Base-by-base conservation (phyloP, 2,329 filamentous ascomycete genomes). In the Fusarium praegraminearum region DNA sequence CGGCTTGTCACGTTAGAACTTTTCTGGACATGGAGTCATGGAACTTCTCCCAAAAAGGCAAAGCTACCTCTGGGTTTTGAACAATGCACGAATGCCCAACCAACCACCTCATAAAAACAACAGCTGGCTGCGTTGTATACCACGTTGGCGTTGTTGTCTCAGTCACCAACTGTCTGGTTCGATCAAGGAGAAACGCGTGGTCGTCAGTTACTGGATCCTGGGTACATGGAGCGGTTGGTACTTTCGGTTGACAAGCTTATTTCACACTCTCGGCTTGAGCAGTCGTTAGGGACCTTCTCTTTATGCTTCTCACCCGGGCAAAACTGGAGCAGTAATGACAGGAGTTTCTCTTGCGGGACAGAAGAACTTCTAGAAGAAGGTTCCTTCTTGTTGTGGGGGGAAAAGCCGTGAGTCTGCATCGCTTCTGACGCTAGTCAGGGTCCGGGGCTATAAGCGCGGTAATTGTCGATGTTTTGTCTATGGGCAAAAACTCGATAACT, bases 31-130 rank as follows among this genome's bases (percentile, higher is more conserved):
- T 36, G 49, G 62, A 49, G 30, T 44, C 35, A 56, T 24, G 28
- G 33, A 40, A 40, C 65, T 47, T 61, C 40, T 40, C 62, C 57
- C 50, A 45, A 59, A 70, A 44, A 33, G 67, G 63, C 50, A 69
- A 55, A 49, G 58, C 30, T 38, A 55, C 46, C 18, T 30, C 64
- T 59, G 40, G 44, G 53, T 38, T 61, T 38, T 61, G 36, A 59
- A 24, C n/a, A 38, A 71, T 73, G 71, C 71, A 73, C 52, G 65
- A 66, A 41, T 73, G 65, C 71, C 71, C 68, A 72, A 73, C 70
- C 62, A 67, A 70, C 65, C 62, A 67, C 61, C 45, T 61, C 69
- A 65, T 26, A 43, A 57, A 52, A 62, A 41, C 7, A 56, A 36
- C 15, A 57, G 43, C 35, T 36, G 28, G 2, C 28, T 50, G 33